phyloP scores from a whole-genome alignment of 2,329 filamentous ascomycete species.

The Colletotrichum filicis region DNA sequence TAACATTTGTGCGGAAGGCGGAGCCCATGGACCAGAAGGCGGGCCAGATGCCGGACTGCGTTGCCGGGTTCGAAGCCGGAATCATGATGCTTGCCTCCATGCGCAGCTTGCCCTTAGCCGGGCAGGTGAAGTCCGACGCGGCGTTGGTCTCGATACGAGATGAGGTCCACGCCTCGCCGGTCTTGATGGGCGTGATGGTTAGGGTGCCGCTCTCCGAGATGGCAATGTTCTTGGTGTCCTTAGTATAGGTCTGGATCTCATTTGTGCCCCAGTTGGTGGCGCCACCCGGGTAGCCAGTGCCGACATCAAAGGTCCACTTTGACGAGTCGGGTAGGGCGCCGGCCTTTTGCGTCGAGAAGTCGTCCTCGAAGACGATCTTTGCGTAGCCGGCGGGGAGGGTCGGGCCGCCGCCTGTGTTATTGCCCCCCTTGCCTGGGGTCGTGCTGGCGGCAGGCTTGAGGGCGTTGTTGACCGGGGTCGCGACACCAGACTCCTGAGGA shows the following conservation, averaged over 20 bases:
- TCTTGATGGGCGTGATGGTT: constrained; percentile 41
- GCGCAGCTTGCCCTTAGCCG: constrained; percentile 46
- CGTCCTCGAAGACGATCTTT: constrained; percentile 42
- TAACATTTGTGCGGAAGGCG: constrained; percentile 49
- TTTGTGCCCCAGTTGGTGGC: constrained; percentile 59
- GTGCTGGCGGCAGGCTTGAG: not conserved
- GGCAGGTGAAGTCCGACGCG: constrained; percentile 48
- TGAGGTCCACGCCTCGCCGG: constrained; percentile 52
- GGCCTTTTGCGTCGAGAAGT: constrained; percentile 41
- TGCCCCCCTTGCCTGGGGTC: not conserved
- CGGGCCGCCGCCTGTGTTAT: not conserved
- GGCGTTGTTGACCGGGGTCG: not conserved
- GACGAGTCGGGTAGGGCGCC: constrained; percentile 47
- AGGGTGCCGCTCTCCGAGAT: constrained; percentile 44
- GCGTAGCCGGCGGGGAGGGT: constrained; percentile 37
- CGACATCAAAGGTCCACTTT: constrained; percentile 57
- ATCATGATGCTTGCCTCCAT: constrained; percentile 53
- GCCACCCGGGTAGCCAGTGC: constrained; percentile 58
- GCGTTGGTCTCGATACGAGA: constrained; percentile 53
- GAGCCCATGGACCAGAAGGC: constrained; percentile 59
- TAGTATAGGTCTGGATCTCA: constrained; percentile 59
- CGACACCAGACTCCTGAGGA: not conserved
- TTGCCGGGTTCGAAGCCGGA: constrained; percentile 39
- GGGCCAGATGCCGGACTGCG: constrained; percentile 56
- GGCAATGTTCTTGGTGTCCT: constrained; percentile 50